Conservation (phyloP, 768 basidiomycete species). For the Boletus speciosus region DNA sequence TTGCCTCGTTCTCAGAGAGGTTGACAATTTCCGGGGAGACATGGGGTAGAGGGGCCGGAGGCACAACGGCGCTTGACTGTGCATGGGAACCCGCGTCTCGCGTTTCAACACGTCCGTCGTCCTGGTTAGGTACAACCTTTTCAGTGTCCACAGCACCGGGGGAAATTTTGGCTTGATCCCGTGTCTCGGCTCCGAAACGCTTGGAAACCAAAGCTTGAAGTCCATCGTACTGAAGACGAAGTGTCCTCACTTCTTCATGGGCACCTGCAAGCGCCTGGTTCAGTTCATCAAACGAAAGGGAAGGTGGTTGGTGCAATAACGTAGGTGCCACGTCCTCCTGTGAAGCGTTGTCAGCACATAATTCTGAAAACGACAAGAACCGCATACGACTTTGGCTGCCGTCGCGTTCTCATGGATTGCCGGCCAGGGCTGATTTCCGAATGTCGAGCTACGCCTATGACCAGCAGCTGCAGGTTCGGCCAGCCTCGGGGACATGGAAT, state of each 20-base stretch:
- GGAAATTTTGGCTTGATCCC: background rate
- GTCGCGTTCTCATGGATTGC: slow-evolving; percentile 7
- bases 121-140: background rate
- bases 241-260: slow-evolving; percentile 23
- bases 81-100: background rate
- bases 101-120: background rate
- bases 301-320: slow-evolving; percentile 11
- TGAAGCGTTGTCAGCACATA: background rate
- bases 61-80: background rate
- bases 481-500: slow-evolving; percentile 16
- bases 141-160: background rate
- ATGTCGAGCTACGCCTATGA: slow-evolving; percentile 25
- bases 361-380: slow-evolving; percentile 1
- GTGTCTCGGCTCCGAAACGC: slow-evolving; percentile 6
- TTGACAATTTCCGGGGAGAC: slow-evolving; percentile 12
- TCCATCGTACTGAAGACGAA: slow-evolving; percentile 26
- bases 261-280: slow-evolving; percentile 23
- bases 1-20: slow-evolving; percentile 25
- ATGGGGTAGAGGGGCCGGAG: background rate
- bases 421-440: slow-evolving; percentile 17
- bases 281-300: slow-evolving; percentile 25
- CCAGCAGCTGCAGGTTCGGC: background rate
- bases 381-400: slow-evolving; percentile 7
- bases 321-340: slow-evolving; percentile 9
- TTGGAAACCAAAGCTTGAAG: slow-evolving; percentile 18